These are phyloP conservation scores for Arthrobotrys pseudoclavata DNA, from an alignment of 2,329 filamentous ascomycete genomes.

Conservation along the genomic window DNA sequence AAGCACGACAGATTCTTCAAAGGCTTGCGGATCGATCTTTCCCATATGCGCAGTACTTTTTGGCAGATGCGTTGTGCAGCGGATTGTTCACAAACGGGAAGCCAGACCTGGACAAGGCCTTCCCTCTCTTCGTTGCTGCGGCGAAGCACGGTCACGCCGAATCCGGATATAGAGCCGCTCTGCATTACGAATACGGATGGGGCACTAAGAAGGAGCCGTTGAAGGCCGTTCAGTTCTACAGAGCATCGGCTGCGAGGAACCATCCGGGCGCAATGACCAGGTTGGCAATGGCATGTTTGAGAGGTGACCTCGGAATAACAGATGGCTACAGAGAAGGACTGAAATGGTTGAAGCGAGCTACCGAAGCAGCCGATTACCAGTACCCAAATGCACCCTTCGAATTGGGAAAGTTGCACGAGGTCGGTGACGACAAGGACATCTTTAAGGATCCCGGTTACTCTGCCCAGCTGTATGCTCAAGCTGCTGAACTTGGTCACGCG, in stretches of 20 bases:
- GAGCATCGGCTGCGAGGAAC: slow-evolving; percentile 89
- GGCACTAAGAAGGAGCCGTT: slow-evolving; percentile 88
- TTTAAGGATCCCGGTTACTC: slow-evolving; percentile 93
- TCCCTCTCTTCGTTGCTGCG: slow-evolving; percentile 90
- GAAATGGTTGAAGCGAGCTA: slow-evolving; percentile 95
- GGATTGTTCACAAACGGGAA: slow-evolving; percentile 96
- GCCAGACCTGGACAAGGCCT: slow-evolving; percentile 89
- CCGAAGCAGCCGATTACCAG: slow-evolving; percentile 88
- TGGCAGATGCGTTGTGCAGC: slow-evolving; percentile 93
- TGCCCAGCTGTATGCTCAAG: slow-evolving; percentile 92
- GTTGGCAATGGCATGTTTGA: slow-evolving; percentile 89
- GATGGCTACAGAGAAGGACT: slow-evolving; percentile 90
- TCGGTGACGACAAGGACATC: slow-evolving; percentile 92
- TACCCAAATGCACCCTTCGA: slow-evolving; percentile 96
- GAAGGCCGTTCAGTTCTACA: slow-evolving; percentile 94
- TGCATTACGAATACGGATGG: slow-evolving; percentile 99
- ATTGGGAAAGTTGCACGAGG: slow-evolving; percentile 87
- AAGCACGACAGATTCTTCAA: slow-evolving; percentile 90
- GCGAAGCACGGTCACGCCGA: slow-evolving; percentile 98
- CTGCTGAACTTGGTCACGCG: slow-evolving; percentile 89
- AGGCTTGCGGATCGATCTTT: slow-evolving; percentile 88
- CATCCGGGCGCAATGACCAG: slow-evolving; percentile 96
- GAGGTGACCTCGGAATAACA: slow-evolving; percentile 85
- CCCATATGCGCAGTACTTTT: slow-evolving; percentile 97
- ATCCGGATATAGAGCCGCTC: slow-evolving; percentile 89